Base-by-base conservation (phyloP, 2,329 filamentous ascomycete species). In the Exophiala sideris region DNA sequence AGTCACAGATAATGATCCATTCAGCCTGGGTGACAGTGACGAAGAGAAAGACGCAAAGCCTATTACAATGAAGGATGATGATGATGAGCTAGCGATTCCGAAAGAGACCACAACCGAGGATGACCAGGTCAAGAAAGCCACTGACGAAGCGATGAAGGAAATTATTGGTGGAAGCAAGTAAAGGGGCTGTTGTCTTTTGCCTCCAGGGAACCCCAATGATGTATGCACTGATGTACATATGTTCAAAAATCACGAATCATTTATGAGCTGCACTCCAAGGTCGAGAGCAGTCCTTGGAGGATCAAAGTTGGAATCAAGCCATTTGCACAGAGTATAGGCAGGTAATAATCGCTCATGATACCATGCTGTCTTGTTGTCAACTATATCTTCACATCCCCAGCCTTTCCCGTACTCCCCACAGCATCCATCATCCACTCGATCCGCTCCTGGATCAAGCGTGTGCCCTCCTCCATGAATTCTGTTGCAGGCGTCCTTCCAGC, bases 21-120 rank as follows among this genome's bases (percentile, higher is more conserved):
- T 99, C 74, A 96, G 91, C 66, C 80, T 99, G 11, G 94, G 94
- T 4, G 92, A 97, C 64, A 95, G 90, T 66, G 92, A 97, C 63
- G 91, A 96, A 62, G 94, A 99, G 71, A 87, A 87, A 63, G 89
- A 91, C 49, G 72, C 76, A 12, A 94, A 91, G 73, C 79, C 81
- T 45, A 85, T 85, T 68, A 83, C 85, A 53, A 65, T 76, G 45
- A 76, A 77, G 51, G 70, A 78, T 48, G 79, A 80, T 39, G 74
- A 73, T 39, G 74, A 73, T 66, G 75, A 79, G 8, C 3, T 33
- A 6, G 69, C 71, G 16, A 18, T 18, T 18, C 16, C 16, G 21
- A 66, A 68, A 57, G 53, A 53, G 16, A 52, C 54, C 48, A 56
- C 56, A 24, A 55, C 46, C 9, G 59, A 62, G 59, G 59, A 68